These are phyloP conservation scores for Penicillium sp. DNA, from an alignment of 2,329 filamentous ascomycete species.

Conservation along the genomic window DNA sequence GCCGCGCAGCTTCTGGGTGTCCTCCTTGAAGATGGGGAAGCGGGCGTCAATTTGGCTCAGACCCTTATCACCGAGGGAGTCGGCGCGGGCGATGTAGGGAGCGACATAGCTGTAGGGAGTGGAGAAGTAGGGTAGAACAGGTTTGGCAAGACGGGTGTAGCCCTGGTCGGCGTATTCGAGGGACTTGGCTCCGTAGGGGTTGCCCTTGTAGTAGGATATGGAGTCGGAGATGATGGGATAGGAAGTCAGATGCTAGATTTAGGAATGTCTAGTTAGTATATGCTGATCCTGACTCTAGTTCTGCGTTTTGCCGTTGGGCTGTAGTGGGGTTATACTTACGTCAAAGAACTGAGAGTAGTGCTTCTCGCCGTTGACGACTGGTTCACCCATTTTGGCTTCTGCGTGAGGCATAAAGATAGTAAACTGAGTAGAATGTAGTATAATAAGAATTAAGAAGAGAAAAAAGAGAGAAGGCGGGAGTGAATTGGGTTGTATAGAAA, in stretches of 20 bases:
- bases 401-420: constrained; percentile 42
- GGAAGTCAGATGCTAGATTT: constrained; percentile 63
- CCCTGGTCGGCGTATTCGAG: constrained; percentile 64
- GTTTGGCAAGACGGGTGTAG: constrained; percentile 67
- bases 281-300: background rate
- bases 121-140: constrained; percentile 67
- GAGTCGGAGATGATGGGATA: constrained; percentile 77
- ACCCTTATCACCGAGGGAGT: constrained; percentile 65
- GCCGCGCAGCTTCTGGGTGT: constrained; percentile 60
- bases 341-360: constrained; percentile 41
- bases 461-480: background rate
- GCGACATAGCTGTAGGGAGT: constrained; percentile 73
- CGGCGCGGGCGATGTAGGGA: constrained; percentile 75
- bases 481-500: constrained; percentile 4
- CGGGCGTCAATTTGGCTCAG: constrained; percentile 59
- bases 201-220: constrained; percentile 67
- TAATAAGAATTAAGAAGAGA: background rate
- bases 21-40: constrained; percentile 67
- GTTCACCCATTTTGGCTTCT: constrained; percentile 38
- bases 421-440: background rate
- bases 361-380: constrained; percentile 45
- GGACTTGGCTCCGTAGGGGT: constrained; percentile 75
- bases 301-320: background rate
- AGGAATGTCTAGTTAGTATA: constrained; percentile 16
- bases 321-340: constrained; percentile 24